Conservation (phyloP, 208 protist species). For the Tritrichomonas foetus region DNA sequence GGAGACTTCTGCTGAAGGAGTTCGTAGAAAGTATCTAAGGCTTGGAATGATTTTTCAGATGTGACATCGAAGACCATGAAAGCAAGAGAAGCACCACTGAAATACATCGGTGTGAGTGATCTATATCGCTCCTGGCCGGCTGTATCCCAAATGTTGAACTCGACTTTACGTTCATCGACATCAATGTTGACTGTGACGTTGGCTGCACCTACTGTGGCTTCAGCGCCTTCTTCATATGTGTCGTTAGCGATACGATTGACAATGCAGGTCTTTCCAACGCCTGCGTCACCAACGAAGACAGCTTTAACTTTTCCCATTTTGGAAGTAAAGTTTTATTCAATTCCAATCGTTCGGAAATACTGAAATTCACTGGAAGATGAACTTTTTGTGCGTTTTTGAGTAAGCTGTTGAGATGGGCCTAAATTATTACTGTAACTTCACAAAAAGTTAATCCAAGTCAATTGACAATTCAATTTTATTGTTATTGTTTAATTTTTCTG, state of each 20-base stretch:
- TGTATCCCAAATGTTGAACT: conserved; percentile 24
- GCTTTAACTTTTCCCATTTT: neutral
- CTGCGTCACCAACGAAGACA: neutral
- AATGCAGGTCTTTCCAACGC: conserved; percentile 32
- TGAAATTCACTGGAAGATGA: too few species aligned
- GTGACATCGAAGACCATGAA: neutral
- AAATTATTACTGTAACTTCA: too few species aligned
- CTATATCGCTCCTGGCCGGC: neutral
- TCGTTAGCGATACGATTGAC: neutral
- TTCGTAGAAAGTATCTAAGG: neutral
- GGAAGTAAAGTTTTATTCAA: too few species aligned
- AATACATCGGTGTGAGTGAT: neutral
- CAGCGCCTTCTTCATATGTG: neutral
- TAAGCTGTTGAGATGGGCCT: too few species aligned
- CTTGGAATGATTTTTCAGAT: neutral
- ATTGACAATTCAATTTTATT: too few species aligned
- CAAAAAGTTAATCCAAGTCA: too few species aligned
- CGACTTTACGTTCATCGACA: neutral
- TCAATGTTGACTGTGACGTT: neutral
- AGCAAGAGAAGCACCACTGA: neutral
- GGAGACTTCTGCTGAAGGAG: neutral
- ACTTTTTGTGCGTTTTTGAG: too few species aligned
- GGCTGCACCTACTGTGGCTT: neutral
- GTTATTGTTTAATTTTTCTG: too few species aligned
- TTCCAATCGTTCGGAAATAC: too few species aligned